phyloP scores from a whole-genome alignment of 164 flowering plant species.

The Platanus orientalis region DNA sequence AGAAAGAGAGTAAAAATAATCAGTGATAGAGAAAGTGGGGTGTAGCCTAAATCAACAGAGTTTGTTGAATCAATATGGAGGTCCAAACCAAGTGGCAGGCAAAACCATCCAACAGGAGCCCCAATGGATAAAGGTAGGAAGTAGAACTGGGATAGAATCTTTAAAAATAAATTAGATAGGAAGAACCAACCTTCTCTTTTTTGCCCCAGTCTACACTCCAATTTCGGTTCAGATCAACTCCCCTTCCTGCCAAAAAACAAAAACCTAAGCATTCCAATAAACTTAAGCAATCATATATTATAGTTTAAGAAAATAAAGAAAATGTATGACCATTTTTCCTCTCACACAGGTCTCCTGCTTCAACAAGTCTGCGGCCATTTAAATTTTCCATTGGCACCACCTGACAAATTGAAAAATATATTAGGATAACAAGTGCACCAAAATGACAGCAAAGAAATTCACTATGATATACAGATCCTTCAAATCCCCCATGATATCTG shows the following conservation, averaged over 20 bases:
- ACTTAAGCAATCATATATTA: background rate
- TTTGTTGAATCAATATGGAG: background rate
- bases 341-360: conserved; percentile 93
- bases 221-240: conserved; percentile 97
- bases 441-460: no score
- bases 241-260: conserved; percentile 67
- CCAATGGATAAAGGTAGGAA: background rate
- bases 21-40: background rate
- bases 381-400: conserved; percentile 93
- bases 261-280: conserved; percentile 13
- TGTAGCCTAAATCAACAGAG: background rate
- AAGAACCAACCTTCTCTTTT: conserved; percentile 75
- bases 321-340: conserved; percentile 77
- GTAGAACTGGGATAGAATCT: background rate
- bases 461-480: no score
- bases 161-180: background rate
- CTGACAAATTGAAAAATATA: conserved; percentile 32
- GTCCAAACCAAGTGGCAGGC: background rate
- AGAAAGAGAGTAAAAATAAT: no score
- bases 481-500: no score
- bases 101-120: background rate
- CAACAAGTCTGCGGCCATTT: conserved; percentile 94
- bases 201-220: conserved; percentile 99
- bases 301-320: conserved; percentile 6
- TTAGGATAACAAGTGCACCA: background rate